phyloP scores from a whole-genome alignment of 1,284 basidiomycete species.

The Microbotryomycetes sp. region DNA sequence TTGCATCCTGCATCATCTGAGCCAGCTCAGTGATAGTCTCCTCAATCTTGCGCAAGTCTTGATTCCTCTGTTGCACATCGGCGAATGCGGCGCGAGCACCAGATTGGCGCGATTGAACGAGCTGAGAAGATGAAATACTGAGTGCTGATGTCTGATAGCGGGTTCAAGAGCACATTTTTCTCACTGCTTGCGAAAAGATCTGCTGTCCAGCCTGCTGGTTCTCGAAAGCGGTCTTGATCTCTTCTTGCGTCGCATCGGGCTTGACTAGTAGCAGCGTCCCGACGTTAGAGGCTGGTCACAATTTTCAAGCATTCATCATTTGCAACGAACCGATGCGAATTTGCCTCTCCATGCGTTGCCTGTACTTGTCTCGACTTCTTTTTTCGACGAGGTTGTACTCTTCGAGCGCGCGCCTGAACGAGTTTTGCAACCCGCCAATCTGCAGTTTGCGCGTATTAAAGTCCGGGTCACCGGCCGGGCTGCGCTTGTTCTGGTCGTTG shows the following conservation, averaged over 20 bases:
- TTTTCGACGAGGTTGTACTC: conserved; percentile 80
- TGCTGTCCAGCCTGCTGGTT: conserved; percentile 63
- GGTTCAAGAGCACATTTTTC: conserved; percentile 39
- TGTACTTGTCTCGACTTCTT: conserved; percentile 84
- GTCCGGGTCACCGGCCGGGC: conserved; percentile 25
- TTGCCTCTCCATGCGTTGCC: conserved; percentile 90
- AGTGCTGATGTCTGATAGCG: neutral
- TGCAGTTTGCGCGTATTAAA: conserved; percentile 35
- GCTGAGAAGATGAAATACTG: conserved; percentile 45
- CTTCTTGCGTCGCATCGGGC: conserved; percentile 67
- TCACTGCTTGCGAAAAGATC: conserved; percentile 79
- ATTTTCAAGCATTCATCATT: too few species aligned
- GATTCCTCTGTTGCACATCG: conserved; percentile 85
- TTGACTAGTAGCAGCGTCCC: neutral
- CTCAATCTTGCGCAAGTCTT: conserved; percentile 81
- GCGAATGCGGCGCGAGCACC: conserved; percentile 75
- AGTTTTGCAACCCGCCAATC: conserved; percentile 35
- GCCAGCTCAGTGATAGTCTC: conserved; percentile 77
- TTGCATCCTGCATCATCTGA: conserved; percentile 55
- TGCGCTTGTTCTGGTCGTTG: conserved; percentile 30
- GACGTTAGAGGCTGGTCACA: too few species aligned
- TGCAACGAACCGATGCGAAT: conserved; percentile 69
- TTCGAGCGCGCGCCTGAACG: conserved; percentile 46
- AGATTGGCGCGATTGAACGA: conserved; percentile 73
- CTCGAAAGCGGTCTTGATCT: conserved; percentile 62